These are phyloP conservation scores for Melampsora larici-populina DNA, from an alignment of 1,284 basidiomycete genomes.

Conservation along the genomic window DNA sequence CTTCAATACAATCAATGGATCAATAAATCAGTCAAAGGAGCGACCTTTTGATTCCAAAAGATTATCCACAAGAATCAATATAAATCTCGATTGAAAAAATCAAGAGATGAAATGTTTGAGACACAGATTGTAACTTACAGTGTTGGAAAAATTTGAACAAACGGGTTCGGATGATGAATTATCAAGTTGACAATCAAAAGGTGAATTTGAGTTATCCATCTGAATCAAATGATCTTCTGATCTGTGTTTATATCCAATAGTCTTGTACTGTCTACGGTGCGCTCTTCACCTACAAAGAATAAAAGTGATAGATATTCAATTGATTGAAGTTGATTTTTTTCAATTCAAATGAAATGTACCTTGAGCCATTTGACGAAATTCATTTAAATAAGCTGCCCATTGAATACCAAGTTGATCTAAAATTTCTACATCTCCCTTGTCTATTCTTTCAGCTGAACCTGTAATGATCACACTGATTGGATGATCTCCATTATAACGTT, in stretches of 20 bases:
- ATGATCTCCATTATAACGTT: conserved; percentile 65
- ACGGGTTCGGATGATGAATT: conserved; percentile 67
- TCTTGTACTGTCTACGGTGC: conserved; percentile 18
- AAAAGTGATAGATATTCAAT: neutral
- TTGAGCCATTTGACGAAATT: conserved; percentile 57
- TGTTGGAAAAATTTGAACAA: conserved; percentile 66
- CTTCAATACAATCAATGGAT: conserved; percentile 83
- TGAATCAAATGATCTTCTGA: conserved; percentile 27
- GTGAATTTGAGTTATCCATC: conserved; percentile 45
- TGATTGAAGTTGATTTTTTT: neutral
- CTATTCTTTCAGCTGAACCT: conserved; percentile 71
- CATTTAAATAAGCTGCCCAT: conserved; percentile 59
- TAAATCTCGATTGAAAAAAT: conserved; percentile 33
- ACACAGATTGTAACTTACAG: conserved; percentile 56
- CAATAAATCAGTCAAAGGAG: conserved; percentile 75
- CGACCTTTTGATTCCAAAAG: conserved; percentile 59
- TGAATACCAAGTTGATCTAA: conserved; percentile 68
- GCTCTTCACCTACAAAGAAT: neutral
- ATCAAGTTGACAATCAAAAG: conserved; percentile 68
- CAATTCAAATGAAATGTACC: neutral
- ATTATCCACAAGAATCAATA: neutral
- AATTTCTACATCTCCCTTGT: conserved; percentile 69
- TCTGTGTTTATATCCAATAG: conserved; percentile 15
- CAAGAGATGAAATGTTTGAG: neutral
- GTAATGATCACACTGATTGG: conserved; percentile 78